Evolutionary conservation across 306 rosid genomes (phyloP).

Genomic region (Rosa persica): DNA sequence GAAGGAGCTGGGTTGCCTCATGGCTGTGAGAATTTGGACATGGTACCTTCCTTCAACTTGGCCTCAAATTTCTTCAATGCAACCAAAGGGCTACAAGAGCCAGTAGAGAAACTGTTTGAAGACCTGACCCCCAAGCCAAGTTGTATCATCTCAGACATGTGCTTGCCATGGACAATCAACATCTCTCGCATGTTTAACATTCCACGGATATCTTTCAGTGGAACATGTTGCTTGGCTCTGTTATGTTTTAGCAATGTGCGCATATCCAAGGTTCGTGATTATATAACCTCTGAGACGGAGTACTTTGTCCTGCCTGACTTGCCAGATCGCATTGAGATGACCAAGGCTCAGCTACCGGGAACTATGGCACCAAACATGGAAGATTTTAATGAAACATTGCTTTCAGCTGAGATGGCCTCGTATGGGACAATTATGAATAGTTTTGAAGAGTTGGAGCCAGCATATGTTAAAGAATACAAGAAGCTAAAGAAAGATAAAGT

Average conservation of each 20-base stretch:
- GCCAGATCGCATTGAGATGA: constrained; percentile 13
- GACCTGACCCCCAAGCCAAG: constrained; percentile 36
- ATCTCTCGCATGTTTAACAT: constrained; percentile 43
- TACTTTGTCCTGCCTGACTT: constrained; percentile 17
- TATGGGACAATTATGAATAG: constrained; percentile 21
- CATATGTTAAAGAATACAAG: constrained; percentile 39
- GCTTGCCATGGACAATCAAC: constrained; percentile 46
- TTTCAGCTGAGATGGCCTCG: constrained; percentile 12
- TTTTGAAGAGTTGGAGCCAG: constrained; percentile 42
- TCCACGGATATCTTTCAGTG: constrained; percentile 46
- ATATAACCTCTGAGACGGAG: neutral
- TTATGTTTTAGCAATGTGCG: neutral
- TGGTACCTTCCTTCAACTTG: constrained; percentile 25
- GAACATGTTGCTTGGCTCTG: neutral
- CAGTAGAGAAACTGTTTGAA: constrained; percentile 31
- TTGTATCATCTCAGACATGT: constrained; percentile 45
- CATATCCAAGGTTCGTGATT: neutral
- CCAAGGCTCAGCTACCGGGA: constrained; percentile 4
- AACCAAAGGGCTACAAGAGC: constrained; percentile 19
- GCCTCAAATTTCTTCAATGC: constrained; percentile 31
- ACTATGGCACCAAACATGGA: neutral
- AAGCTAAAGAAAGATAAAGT: constrained; percentile 30
- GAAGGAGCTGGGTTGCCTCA: constrained; percentile 40
- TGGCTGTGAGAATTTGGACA: constrained; percentile 47
- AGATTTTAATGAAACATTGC: neutral